Evolutionary conservation across 371 early-diverging fungal species (phyloP).

Genomic region (Apophysomyces sp.): DNA sequence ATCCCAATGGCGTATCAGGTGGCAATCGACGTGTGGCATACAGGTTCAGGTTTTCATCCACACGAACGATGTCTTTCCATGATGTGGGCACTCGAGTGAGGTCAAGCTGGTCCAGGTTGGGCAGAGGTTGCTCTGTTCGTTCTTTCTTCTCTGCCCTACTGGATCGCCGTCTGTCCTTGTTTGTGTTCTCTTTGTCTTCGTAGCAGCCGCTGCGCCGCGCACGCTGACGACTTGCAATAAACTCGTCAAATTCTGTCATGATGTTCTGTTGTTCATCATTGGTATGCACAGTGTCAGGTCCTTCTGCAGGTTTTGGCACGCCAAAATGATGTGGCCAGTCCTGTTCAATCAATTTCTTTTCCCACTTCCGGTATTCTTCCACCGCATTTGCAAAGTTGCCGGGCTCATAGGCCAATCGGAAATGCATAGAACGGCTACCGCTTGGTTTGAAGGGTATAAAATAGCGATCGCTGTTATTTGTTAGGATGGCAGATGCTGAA

Average conservation of each 20-base stretch:
- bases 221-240: slow-evolving; percentile 24
- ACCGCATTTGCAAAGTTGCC: slow-evolving; percentile 73
- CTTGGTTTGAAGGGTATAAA: slow-evolving; percentile 73
- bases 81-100: slow-evolving; percentile 26
- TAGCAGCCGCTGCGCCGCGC: not conserved
- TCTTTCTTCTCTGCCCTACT: slow-evolving; percentile 5
- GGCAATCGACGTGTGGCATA: slow-evolving; percentile 54
- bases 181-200: slow-evolving; percentile 43
- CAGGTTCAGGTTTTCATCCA: slow-evolving; percentile 1
- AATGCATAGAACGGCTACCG: slow-evolving; percentile 70
- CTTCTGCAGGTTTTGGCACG: slow-evolving; percentile 20
- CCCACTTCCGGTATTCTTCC: slow-evolving; percentile 74
- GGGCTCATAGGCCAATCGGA: slow-evolving; percentile 74
- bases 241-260: slow-evolving; percentile 37
- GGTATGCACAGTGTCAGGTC: slow-evolving; percentile 14
- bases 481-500: slow-evolving; percentile 77
- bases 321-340: slow-evolving; percentile 86
- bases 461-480: slow-evolving; percentile 77
- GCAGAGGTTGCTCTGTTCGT: not conserved
- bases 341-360: slow-evolving; percentile 58
- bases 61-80: slow-evolving; percentile 55
- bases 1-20: slow-evolving; percentile 67
- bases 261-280: slow-evolving; percentile 2
- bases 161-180: not conserved
- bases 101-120: slow-evolving; percentile 22